phyloP scores from a whole-genome alignment of 257 asterid species.

The Plantago major region DNA sequence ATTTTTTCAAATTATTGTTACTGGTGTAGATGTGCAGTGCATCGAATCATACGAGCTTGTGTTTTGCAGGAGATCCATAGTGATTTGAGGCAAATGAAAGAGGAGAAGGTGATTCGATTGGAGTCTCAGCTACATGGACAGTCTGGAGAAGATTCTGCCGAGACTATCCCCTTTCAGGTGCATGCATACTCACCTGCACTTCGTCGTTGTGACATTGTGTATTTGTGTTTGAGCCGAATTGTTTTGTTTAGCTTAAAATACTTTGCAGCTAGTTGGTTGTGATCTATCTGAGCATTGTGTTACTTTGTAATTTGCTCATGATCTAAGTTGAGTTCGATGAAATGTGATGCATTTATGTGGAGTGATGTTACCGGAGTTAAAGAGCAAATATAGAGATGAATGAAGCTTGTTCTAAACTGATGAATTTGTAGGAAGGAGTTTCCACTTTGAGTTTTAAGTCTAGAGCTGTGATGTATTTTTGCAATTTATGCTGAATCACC shows the following conservation, averaged over 20 bases:
- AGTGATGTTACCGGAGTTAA: too few species aligned
- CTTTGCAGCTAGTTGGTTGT: not conserved
- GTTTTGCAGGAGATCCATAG: conserved; percentile 37
- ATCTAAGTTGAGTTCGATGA: too few species aligned
- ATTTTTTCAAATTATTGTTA: not conserved
- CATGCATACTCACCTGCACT: conserved; percentile 6
- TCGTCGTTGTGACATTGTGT: not conserved
- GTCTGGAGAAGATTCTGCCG: conserved; percentile 54
- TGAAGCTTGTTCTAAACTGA: too few species aligned
- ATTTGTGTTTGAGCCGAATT: not conserved
- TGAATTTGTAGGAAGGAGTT: too few species aligned
- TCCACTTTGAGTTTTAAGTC: too few species aligned
- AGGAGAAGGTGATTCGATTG: conserved; percentile 28
- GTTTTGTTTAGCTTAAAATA: not conserved
- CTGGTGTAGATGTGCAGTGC: not conserved
- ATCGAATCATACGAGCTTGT: conserved; percentile 7
- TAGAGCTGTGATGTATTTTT: too few species aligned
- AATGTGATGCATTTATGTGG: too few species aligned
- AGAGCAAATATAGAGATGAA: too few species aligned
- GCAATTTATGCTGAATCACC: too few species aligned
- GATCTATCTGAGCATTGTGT: not conserved
- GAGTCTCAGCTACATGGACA: conserved; percentile 55
- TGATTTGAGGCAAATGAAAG: conserved; percentile 39
- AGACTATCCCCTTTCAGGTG: conserved; percentile 76
- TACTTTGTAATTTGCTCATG: too few species aligned